Evolutionary conservation across 2,329 filamentous ascomycete species (phyloP).

Genomic region (Penicillium expansum): DNA sequence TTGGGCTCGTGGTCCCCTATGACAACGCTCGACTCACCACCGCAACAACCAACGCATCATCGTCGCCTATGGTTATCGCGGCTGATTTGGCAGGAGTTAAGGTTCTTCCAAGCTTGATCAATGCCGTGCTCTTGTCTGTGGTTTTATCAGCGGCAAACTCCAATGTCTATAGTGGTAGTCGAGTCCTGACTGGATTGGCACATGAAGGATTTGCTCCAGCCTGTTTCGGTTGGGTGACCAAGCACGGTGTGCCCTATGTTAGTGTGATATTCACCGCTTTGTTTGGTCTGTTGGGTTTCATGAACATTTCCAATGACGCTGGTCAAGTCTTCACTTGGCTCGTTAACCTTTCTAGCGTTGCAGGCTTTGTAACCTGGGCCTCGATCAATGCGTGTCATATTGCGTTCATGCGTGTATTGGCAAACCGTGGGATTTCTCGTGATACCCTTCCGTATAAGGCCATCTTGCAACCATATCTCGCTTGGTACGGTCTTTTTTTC

Average conservation of each 20-base stretch:
- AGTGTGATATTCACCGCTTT: constrained; percentile 45
- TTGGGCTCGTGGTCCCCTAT: constrained; percentile 68
- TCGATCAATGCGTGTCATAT: constrained; percentile 57
- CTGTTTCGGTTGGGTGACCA: constrained; percentile 41
- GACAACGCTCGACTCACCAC: constrained; percentile 52
- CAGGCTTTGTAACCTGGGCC: constrained; percentile 36
- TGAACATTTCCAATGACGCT: constrained; percentile 63
- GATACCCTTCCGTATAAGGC: constrained; percentile 59
- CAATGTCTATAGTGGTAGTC: constrained; percentile 51
- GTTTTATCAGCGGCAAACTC: constrained; percentile 44
- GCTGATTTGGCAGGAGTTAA: constrained; percentile 38
- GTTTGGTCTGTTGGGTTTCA: constrained; percentile 65
- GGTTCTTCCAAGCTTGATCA: constrained; percentile 39
- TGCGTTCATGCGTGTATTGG: constrained; percentile 60
- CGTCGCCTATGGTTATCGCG: constrained; percentile 44
- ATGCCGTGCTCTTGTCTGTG: constrained; percentile 41
- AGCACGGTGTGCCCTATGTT: constrained; percentile 43
- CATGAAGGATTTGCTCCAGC: constrained; percentile 44
- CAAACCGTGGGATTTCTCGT: constrained; percentile 55
- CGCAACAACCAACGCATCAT: constrained; percentile 25
- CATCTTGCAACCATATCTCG: constrained; percentile 60
- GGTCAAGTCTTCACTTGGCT: constrained; percentile 54
- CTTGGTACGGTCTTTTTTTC: constrained; percentile 65
- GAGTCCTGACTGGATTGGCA: constrained; percentile 66
- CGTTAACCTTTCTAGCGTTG: constrained; percentile 35